These are phyloP conservation scores for Sclerotinia spermophila DNA, from an alignment of 2,329 filamentous ascomycete species.

Conservation along the genomic window DNA sequence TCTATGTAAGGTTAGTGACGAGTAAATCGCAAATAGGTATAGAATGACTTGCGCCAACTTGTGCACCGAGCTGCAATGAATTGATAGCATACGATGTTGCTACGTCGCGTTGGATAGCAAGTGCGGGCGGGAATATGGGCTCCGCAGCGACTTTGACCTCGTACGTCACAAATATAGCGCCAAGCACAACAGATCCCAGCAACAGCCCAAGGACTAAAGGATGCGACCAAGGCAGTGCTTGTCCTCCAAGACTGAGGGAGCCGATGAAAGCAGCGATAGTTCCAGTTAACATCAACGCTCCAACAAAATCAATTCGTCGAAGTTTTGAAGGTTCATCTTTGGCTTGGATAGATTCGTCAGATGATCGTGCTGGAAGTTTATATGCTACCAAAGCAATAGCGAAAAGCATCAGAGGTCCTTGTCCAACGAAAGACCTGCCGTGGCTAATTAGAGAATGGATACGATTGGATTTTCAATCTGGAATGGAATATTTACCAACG, in stretches of 20 bases:
- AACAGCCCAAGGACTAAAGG: slow-evolving; percentile 38
- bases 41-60: slow-evolving; percentile 48
- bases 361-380: slow-evolving; percentile 43
- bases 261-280: slow-evolving; percentile 39
- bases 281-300: slow-evolving; percentile 50
- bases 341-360: slow-evolving; percentile 54
- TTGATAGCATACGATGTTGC: slow-evolving; percentile 52
- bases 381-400: slow-evolving; percentile 62
- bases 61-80: slow-evolving; percentile 52
- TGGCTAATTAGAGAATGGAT: neutral
- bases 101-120: slow-evolving; percentile 51
- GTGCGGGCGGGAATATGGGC: slow-evolving; percentile 55
- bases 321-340: slow-evolving; percentile 64
- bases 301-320: slow-evolving; percentile 67
- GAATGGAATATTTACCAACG: slow-evolving; percentile 52
- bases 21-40: neutral
- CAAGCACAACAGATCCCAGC: slow-evolving; percentile 33
- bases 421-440: slow-evolving; percentile 63
- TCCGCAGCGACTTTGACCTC: slow-evolving; percentile 47
- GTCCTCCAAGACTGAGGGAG: slow-evolving; percentile 49
- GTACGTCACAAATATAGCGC: slow-evolving; percentile 29
- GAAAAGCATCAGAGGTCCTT: slow-evolving; percentile 64
- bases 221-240: slow-evolving; percentile 40
- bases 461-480: neutral
- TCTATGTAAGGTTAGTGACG: slow-evolving; percentile 32